phyloP scores from a whole-genome alignment of 352 stramenopile genomes.

The Globisporangium okanoganense region DNA sequence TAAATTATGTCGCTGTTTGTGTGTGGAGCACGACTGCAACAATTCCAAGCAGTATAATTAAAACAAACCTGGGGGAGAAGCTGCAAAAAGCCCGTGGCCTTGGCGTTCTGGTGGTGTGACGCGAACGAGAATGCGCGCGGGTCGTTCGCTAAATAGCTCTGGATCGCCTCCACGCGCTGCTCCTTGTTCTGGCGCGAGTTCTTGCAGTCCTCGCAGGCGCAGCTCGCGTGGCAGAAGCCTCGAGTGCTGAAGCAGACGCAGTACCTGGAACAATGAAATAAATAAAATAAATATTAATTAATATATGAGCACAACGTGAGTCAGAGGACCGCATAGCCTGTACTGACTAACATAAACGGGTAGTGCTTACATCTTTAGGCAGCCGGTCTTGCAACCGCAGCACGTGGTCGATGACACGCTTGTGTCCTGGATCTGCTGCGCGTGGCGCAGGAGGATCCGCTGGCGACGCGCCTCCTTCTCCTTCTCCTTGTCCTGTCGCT shows the following conservation, averaged over 20 bases:
- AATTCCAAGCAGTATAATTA: no score
- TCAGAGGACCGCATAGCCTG: background rate
- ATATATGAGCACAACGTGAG: background rate
- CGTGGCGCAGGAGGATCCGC: constrained; percentile 46
- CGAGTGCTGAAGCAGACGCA: constrained; percentile 81
- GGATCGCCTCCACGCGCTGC: constrained; percentile 73
- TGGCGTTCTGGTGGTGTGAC: constrained; percentile 25
- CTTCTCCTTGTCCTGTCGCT: constrained; percentile 18
- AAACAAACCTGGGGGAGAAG: constrained; percentile 51
- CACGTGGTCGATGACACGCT: constrained; percentile 70
- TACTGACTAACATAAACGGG: background rate
- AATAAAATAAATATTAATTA: no score
- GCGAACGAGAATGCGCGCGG: constrained; percentile 73
- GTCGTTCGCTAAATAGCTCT: constrained; percentile 72
- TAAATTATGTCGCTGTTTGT: background rate
- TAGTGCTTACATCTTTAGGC: constrained; percentile 63
- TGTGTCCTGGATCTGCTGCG: constrained; percentile 67
- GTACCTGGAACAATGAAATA: constrained; percentile 41
- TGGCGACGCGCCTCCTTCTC: constrained; percentile 38
- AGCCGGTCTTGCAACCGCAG: constrained; percentile 84
- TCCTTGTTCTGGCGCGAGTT: constrained; percentile 52
- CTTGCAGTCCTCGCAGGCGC: constrained; percentile 69
- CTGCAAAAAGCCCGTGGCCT: constrained; percentile 52
- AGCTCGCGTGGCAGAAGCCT: constrained; percentile 73
- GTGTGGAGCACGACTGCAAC: no score